phyloP scores from a whole-genome alignment of 2,329 filamentous ascomycete species.

The Fusarium sp. region DNA sequence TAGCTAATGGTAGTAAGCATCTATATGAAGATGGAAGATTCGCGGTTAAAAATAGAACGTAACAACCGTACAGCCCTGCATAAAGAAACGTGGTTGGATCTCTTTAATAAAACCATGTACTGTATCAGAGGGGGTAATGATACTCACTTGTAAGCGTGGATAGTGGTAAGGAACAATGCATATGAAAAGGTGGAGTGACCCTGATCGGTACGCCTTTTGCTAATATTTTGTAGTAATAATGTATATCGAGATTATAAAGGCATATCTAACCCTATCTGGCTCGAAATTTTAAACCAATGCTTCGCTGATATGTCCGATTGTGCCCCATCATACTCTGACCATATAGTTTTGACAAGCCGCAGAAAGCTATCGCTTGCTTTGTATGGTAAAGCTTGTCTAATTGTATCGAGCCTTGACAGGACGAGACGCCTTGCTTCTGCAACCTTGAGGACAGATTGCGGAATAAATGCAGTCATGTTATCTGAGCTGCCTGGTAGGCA shows the following conservation, averaged over 20 bases:
- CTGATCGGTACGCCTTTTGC: not conserved
- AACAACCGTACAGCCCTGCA: not conserved
- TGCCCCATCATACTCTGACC: not conserved
- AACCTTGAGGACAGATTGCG: not conserved
- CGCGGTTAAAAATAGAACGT: too few species aligned
- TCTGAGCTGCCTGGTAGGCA: not conserved
- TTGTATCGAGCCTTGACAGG: not conserved
- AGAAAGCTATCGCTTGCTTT: not conserved
- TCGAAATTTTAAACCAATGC: not conserved
- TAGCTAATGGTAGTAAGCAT: not conserved
- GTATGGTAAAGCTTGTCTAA: not conserved
- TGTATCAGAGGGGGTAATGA: not conserved
- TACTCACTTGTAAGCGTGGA: accelerated
- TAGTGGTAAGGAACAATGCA: not conserved
- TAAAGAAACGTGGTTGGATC: not conserved
- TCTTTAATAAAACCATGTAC: not conserved
- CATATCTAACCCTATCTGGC: not conserved
- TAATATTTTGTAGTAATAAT: accelerated
- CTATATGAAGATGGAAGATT: too few species aligned
- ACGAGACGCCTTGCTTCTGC: not conserved
- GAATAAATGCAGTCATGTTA: not conserved
- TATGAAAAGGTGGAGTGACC: not conserved
- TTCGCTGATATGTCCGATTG: not conserved
- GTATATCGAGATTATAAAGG: accelerated
- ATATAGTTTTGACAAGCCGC: not conserved